Base-by-base conservation (phyloP, 768 basidiomycete genomes). In the Paxillus ammoniavirescens region DNA sequence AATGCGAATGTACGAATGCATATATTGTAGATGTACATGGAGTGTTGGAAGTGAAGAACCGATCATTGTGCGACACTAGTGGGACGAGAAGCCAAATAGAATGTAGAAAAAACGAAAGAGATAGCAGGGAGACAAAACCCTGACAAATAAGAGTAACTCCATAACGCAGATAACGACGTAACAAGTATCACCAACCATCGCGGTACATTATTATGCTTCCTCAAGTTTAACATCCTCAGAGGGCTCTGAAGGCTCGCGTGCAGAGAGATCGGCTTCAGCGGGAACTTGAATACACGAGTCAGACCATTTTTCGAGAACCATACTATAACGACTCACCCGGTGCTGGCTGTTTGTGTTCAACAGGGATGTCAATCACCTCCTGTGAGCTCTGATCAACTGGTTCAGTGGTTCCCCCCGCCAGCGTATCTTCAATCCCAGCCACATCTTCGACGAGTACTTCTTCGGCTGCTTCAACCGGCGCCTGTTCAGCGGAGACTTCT, bases 231-330 rank as follows among this genome's bases (percentile, higher is more conserved):
- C 49, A 17, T 56, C 57, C 41, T 60, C 52, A 9, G 43, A 18
- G 5, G 17, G 17, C 15, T 15, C 44, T 7, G 15, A 21, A 4
- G 52, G 23, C 31, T 56, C 61, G 2, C 40, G 37, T 8, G 18
- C 14, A 42, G 45, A 15, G 21, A 41, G 26, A 5, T 53, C 49
- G 31, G 14, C 17, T 17, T 55, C 38, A 49, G 18, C 9, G 42
- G 49, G 55, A 45, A 43, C 23, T 38, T 12, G 18, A 4, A 44
- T 18, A 9, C 41, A 26, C 61, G 42, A 64, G 48, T 17, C 1
- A 49, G 18, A 13, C 31, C 10, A 43, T 38, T 8, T n/a, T 21
- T 12, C 10, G 14, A 21, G 33, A 9, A 33, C 33, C 33, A 9
- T 33, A 1, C 31, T 13, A 13, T 26, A 12, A 38, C n/a, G 23